A percentile compares a stretch with the other conserved stretches of the same genome.
Conservation (phyloP, 768 basidiomycete genomes). For the Mycena olivaceomarginata region DNA sequence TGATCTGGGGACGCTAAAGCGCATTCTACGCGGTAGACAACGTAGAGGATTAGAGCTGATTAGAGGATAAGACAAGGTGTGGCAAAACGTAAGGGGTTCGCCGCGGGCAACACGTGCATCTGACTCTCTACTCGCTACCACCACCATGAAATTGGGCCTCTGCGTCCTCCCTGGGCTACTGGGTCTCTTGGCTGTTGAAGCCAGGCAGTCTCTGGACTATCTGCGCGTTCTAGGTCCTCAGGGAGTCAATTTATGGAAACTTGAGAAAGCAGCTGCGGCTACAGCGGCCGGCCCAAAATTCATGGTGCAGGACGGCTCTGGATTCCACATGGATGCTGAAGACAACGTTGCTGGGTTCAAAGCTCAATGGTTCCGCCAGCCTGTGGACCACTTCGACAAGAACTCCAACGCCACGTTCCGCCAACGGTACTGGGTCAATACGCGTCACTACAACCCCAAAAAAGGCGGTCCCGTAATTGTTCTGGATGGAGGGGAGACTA, state of each 20-base stretch:
- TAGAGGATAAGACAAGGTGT: neutral
- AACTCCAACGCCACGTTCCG: slow-evolving; percentile 77
- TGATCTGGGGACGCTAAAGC: slow-evolving; percentile 43
- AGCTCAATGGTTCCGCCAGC: slow-evolving; percentile 87
- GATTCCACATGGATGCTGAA: slow-evolving; percentile 24
- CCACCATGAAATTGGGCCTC: slow-evolving; percentile 38
- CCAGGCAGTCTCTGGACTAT: slow-evolving; percentile 32
- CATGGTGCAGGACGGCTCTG: slow-evolving; percentile 47
- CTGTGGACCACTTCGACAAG: slow-evolving; percentile 87
- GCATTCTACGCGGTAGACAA: slow-evolving; percentile 18
- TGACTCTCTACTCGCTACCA: neutral
- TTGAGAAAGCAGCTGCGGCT: slow-evolving; percentile 57
- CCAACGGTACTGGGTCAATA: slow-evolving; percentile 96
- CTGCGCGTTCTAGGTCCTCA: slow-evolving; percentile 68
- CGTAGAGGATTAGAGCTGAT: neutral
- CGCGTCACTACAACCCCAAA: slow-evolving; percentile 84
- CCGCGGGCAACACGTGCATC: slow-evolving; percentile 29
- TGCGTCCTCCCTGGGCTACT: slow-evolving; percentile 27
- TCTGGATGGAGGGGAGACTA: slow-evolving; percentile 95
- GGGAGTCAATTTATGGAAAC: slow-evolving; percentile 79
- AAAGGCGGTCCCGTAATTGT: slow-evolving; percentile 90
- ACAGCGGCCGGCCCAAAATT: slow-evolving; percentile 41
- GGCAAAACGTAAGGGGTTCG: slow-evolving; percentile 20
- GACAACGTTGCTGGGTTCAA: slow-evolving; percentile 64
- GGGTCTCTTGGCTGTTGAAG: slow-evolving; percentile 13